Evolutionary conservation across 371 early-diverging fungal genomes (phyloP).

Genomic region (Mortierella polycephala): DNA sequence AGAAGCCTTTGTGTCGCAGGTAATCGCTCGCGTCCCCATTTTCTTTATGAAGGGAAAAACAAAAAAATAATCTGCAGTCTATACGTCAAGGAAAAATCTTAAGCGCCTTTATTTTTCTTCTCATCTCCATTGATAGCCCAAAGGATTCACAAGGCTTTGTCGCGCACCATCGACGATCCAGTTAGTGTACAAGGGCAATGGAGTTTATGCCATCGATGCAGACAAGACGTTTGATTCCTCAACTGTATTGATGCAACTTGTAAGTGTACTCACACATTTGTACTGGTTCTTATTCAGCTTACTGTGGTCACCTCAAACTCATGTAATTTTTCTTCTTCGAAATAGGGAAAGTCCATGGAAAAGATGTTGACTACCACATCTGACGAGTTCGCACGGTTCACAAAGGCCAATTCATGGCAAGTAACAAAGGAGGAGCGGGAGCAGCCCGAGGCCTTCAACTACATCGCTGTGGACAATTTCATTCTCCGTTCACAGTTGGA

Average conservation of each 20-base stretch:
- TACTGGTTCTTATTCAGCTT: background rate
- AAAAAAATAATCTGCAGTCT: background rate
- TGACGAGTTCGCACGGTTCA: conserved; percentile 71
- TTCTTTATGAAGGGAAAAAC: too few species aligned
- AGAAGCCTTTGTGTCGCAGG: conserved; percentile 65
- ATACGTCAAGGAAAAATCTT: background rate
- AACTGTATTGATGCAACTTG: conserved; percentile 71
- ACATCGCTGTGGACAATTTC: conserved; percentile 61
- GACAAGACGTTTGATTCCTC: conserved; percentile 83
- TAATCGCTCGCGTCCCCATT: conserved; percentile 18
- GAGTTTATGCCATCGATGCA: conserved; percentile 85
- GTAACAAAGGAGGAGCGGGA: conserved; percentile 57
- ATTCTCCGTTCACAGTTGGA: conserved; percentile 93
- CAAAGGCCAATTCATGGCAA: conserved; percentile 63
- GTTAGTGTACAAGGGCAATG: conserved; percentile 62
- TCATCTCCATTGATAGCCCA: conserved; percentile 20
- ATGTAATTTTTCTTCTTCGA: background rate
- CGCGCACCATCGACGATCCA: conserved; percentile 38
- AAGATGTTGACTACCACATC: conserved; percentile 79
- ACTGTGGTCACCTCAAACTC: background rate
- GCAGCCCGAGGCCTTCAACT: conserved; percentile 59
- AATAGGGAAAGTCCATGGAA: conserved; percentile 87
- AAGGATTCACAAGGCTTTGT: conserved; percentile 35
- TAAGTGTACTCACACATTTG: conserved; percentile 41
- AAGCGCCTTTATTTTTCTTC: background rate